Base-by-base conservation (phyloP, 495 filamentous ascomycete genomes). In the Hypomontagnella monticulosa region DNA sequence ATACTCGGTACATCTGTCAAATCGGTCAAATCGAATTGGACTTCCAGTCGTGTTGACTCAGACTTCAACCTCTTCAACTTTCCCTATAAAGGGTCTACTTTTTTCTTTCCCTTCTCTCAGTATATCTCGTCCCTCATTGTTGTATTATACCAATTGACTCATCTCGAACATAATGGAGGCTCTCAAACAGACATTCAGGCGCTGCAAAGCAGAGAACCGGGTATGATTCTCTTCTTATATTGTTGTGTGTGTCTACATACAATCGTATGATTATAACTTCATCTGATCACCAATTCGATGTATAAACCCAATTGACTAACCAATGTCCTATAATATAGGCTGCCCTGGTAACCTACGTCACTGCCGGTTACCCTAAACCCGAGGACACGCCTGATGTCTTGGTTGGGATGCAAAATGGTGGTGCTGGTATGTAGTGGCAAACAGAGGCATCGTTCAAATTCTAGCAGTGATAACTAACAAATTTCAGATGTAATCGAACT, bases 311-410 rank as follows among this genome's bases (percentile, higher is more conserved):
- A 27, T 52, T 41, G 38, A 46, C 59, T 52, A 57, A 66, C 19
- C 30, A 30, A 27, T 50, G 27, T 56, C 15, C n/a, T 6, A 23
- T 15, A 4, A n/a, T 30, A 54, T 57, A 79, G 89, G 73, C 88
- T 32, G 94, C 95, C 46, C 83, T 99, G 47, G 91, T 99, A 53
- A 93, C 93, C 32, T 99, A 99, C 83, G 90, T 97, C 69, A 98
- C 95, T 12, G 95, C 94, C 49, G 95, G 95, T 27, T 99, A 90
- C 72, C 95, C 96, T 4, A 92, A 85, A n/a, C 80, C 87, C 15
- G 88, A 89, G 62, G 88, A 91, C 70, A 93, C 92, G 0, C 88
- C 91, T 38, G 87, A 93, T 75, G 88, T 97, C 61, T 76, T 99
- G 71, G 78, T 98, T 40, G 91, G 87, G 32, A 88, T 98, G 87